phyloP scores from a whole-genome alignment of 352 stramenopile genomes.

The Phytophthora pseudosyringae region DNA sequence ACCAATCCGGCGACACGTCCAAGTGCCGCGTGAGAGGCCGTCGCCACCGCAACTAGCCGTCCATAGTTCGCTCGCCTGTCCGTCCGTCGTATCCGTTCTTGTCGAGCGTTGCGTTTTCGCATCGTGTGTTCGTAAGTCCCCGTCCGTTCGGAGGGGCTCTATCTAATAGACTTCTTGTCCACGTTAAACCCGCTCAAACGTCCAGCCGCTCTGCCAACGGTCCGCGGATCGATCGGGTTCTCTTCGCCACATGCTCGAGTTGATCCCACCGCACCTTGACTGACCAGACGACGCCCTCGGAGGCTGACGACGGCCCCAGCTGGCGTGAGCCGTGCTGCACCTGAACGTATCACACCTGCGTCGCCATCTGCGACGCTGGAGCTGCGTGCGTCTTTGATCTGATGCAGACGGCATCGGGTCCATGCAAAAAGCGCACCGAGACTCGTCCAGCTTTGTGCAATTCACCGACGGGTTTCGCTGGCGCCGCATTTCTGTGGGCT shows the following conservation, averaged over 20 bases:
- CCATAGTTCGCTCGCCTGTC: constrained; percentile 9
- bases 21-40: constrained; percentile 32
- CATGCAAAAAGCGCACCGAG: constrained; percentile 13
- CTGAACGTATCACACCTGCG: background rate
- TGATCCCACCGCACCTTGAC: constrained; percentile 17
- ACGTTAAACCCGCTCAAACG: constrained; percentile 15
- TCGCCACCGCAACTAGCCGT: constrained; percentile 26
- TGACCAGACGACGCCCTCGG: constrained; percentile 13
- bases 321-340: constrained; percentile 7
- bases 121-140: constrained; percentile 21
- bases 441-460: background rate
- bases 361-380: constrained; percentile 26
- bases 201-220: constrained; percentile 11
- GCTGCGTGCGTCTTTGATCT: constrained; percentile 8
- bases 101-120: constrained; percentile 27
- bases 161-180: constrained; percentile 31
- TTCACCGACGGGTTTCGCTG: constrained; percentile 12
- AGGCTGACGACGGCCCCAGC: constrained; percentile 18
- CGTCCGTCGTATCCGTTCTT: constrained; percentile 25
- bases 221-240: constrained; percentile 5
- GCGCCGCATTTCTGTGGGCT: constrained; percentile 15
- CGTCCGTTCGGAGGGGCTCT: constrained; percentile 17
- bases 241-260: constrained; percentile 9
- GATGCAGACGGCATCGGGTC: constrained; percentile 8
- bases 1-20: constrained; percentile 23